A percentile compares a stretch with the other conserved stretches of the same genome.
phyloP scores from a whole-genome alignment of 257 asterid genomes.

The Fraxinus pennsylvanica region DNA sequence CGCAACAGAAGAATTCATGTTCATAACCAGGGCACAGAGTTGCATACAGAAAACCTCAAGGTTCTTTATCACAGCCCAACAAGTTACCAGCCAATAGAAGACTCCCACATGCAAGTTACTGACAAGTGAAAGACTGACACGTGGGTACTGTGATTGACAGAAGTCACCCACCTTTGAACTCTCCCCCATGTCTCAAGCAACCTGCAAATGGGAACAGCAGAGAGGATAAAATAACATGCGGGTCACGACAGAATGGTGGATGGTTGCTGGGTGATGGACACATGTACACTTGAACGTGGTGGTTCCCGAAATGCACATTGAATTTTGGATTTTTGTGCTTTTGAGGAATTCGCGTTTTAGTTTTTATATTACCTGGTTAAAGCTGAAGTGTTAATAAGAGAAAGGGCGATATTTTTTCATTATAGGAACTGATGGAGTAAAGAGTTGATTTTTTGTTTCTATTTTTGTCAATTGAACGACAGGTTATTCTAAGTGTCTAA shows the following conservation, averaged over 20 bases:
- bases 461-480: too few species aligned
- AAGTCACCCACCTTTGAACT: background rate
- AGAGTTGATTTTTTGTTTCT: too few species aligned
- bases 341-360: background rate
- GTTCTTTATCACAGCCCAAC: conserved; percentile 26
- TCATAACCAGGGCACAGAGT: conserved; percentile 35
- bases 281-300: conserved; percentile 14
- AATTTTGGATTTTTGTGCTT: background rate
- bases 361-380: too few species aligned
- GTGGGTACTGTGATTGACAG: conserved; percentile 5
- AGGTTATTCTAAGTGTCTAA: too few species aligned
- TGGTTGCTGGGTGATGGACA: conserved; percentile 22
- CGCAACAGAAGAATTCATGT: conserved; percentile 27
- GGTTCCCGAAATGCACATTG: background rate
- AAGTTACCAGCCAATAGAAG: conserved; percentile 25
- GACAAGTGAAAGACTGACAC: conserved; percentile 3
- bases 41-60: conserved; percentile 40
- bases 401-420: too few species aligned
- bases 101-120: background rate
- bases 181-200: background rate
- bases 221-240: background rate
- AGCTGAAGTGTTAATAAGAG: too few species aligned
- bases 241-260: conserved; percentile 12
- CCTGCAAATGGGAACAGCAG: conserved; percentile 1
- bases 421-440: too few species aligned